Conservation (phyloP, 306 rosid genomes). For the Arachis hypogaea region DNA sequence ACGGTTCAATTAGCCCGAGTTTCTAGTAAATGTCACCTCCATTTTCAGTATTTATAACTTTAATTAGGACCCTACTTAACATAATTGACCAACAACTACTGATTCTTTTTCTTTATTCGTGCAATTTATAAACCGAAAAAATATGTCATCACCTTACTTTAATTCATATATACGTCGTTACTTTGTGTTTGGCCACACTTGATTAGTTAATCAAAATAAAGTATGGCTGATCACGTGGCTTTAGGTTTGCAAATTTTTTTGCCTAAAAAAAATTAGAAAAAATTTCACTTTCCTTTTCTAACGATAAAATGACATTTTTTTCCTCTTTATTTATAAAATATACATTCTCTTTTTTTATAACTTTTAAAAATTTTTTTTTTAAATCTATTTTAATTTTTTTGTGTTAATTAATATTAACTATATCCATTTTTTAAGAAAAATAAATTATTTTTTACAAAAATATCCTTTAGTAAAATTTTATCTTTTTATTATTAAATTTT, state of each 20-base stretch:
- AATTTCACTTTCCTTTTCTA: too few relatives aligned
- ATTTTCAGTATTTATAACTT: background rate
- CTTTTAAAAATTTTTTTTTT: too few relatives aligned
- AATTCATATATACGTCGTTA: background rate
- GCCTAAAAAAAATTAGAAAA: background rate
- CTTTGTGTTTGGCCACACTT: slow-evolving; percentile 18
- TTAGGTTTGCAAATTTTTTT: background rate
- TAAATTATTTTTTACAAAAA: too few relatives aligned
- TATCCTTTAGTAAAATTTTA: too few relatives aligned
- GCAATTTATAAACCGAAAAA: background rate
- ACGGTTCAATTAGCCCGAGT: background rate
- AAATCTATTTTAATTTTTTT: too few relatives aligned
- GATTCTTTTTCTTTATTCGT: background rate
- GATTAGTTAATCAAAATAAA: slow-evolving; percentile 1
- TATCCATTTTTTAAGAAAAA: too few relatives aligned
- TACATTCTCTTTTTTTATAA: too few relatives aligned
- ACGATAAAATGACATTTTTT: too few relatives aligned
- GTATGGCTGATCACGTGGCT: background rate
- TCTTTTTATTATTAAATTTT: too few relatives aligned
- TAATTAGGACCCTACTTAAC: background rate
- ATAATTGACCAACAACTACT: background rate
- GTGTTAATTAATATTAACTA: too few relatives aligned
- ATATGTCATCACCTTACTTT: background rate
- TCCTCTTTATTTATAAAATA: too few relatives aligned
- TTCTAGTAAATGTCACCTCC: slow-evolving; percentile 2